phyloP scores from a whole-genome alignment of 805 yeast genomes.

The Lachancea sp. region DNA sequence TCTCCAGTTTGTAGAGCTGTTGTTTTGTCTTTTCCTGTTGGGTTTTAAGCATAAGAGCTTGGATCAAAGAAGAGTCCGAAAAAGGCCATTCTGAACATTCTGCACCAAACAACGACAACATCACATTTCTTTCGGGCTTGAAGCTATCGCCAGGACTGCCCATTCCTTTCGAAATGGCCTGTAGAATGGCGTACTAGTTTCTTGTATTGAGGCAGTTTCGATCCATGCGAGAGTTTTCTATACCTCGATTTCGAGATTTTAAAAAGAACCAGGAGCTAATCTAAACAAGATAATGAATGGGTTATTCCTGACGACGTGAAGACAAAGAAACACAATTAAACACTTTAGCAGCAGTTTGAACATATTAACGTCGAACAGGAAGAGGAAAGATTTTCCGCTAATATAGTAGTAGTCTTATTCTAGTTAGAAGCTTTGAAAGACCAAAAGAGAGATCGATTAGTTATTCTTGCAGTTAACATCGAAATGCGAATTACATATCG shows the following conservation, averaged over 20 bases:
- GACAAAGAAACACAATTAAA: too few relatives aligned
- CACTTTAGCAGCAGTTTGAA: too few relatives aligned
- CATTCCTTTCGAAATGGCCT: constrained; percentile 3
- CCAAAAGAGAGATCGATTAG: too few relatives aligned
- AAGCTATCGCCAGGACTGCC: constrained; percentile 4
- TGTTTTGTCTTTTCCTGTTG: constrained; percentile 83
- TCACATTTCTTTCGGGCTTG: constrained; percentile 4
- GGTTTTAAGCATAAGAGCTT: constrained; percentile 51
- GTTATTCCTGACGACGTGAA: too few relatives aligned
- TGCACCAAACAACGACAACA: constrained; percentile 44
- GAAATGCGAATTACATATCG: too few relatives aligned
- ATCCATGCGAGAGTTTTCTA: not conserved
- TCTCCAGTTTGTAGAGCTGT: constrained; percentile 63
- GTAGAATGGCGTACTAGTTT: not conserved
- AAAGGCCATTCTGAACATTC: constrained; percentile 47
- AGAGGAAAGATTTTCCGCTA: too few relatives aligned
- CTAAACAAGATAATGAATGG: too few relatives aligned
- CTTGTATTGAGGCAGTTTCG: not conserved
- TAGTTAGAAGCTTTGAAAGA: too few relatives aligned
- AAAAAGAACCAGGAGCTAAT: too few relatives aligned
- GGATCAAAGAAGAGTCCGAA: constrained; percentile 50
- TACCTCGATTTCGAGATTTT: not conserved
- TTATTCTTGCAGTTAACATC: too few relatives aligned
- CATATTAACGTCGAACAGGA: too few relatives aligned
- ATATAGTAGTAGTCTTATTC: too few relatives aligned